Evolutionary conservation across 805 yeast genomes (phyloP).

Genomic region (Henningerozyma blattae): DNA sequence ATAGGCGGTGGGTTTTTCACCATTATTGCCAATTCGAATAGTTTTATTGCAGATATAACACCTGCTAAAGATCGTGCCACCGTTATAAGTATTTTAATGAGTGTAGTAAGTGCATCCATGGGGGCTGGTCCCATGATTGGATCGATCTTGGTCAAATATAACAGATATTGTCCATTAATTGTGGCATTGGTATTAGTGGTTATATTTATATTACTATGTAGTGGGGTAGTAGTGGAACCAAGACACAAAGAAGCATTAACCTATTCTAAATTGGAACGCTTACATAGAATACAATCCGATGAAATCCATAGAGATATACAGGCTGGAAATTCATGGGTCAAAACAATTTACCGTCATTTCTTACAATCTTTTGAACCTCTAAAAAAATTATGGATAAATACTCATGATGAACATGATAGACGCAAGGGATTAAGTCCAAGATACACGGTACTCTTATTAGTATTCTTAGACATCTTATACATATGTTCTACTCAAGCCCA

Average conservation of each 20-base stretch:
- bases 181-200: conserved; percentile 19
- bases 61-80: conserved; percentile 47
- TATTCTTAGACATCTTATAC: conserved; percentile 34
- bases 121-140: conserved; percentile 57
- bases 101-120: conserved; percentile 46
- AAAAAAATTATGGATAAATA: conserved; percentile 40
- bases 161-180: conserved; percentile 23
- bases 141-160: conserved; percentile 25
- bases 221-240: conserved; percentile 47
- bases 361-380: conserved; percentile 20
- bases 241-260: conserved; percentile 42
- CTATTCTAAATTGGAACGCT: conserved; percentile 30
- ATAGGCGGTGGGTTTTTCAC: conserved; percentile 54
- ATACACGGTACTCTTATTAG: conserved; percentile 36
- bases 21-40: conserved; percentile 44
- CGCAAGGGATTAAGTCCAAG: conserved; percentile 26
- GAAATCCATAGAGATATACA: too few relatives aligned
- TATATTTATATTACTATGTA: conserved; percentile 25
- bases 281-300: too few relatives aligned
- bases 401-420: background rate
- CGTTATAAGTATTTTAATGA: conserved; percentile 46
- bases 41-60: conserved; percentile 66
- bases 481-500: conserved; percentile 30
- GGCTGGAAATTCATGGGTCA: too few relatives aligned
- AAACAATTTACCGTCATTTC: too few relatives aligned